Percentiles rank a stretch among this genome's conserved stretches.
These are phyloP conservation scores for Podospora comata DNA, from an alignment of 495 filamentous ascomycete species.

Conservation along the genomic window DNA sequence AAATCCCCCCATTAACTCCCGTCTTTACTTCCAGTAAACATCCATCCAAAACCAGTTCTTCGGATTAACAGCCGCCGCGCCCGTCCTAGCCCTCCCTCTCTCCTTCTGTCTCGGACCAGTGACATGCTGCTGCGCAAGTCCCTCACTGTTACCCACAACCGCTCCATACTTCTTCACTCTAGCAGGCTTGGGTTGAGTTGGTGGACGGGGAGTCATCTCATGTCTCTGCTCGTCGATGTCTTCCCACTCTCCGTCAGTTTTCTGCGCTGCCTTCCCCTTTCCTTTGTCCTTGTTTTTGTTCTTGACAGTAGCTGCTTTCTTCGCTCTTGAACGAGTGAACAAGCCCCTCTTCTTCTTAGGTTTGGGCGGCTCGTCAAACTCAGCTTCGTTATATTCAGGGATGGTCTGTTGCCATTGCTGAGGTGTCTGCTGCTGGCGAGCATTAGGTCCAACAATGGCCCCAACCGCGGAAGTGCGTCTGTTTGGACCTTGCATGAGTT, in stretches of 20 bases:
- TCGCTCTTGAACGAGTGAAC: neutral
- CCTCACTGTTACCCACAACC: conserved; percentile 8
- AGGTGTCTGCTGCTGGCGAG: neutral
- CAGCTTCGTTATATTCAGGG: neutral
- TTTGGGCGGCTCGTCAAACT: neutral
- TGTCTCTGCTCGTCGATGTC: neutral
- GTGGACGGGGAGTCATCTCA: neutral
- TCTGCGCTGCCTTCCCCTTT: neutral
- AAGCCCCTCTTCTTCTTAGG: neutral
- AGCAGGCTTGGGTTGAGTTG: neutral
- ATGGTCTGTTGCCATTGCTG: neutral
- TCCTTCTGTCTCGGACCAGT: conserved; percentile 5
- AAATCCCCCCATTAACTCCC: neutral
- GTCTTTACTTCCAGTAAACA: conserved; percentile 21
- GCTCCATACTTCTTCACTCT: conserved; percentile 2
- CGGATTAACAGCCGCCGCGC: conserved; percentile 14
- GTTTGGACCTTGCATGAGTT: conserved; percentile 3
- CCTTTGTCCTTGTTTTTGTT: conserved; percentile 1
- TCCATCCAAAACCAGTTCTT: conserved; percentile 23
- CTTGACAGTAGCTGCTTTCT: neutral
- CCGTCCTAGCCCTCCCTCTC: conserved; percentile 1
- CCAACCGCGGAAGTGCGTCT: conserved; percentile 8
- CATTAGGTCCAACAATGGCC: neutral
- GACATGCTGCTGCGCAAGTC: conserved; percentile 10
- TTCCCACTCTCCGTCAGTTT: neutral